Evolutionary conservation across 257 asterid species (phyloP).

Genomic region (Solanum rostratum): DNA sequence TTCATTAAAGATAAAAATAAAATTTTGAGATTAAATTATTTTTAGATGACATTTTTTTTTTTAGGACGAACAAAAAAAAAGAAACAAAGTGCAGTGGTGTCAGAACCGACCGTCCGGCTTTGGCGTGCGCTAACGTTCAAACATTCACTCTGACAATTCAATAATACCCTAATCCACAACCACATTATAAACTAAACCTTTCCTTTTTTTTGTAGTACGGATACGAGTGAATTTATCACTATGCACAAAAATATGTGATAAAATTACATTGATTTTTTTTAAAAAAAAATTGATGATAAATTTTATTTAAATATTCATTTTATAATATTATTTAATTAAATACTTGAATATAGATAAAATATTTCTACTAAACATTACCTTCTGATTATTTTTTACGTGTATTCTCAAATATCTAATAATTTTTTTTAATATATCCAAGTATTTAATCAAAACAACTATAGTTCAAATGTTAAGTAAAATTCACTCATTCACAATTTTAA

Average conservation of each 20-base stretch:
- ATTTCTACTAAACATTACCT: not conserved
- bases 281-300: too few relatives aligned
- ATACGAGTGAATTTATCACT: not conserved
- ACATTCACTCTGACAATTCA: not conserved
- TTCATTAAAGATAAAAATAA: too few relatives aligned
- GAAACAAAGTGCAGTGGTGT: not conserved
- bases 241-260: too few relatives aligned
- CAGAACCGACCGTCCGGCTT: not conserved
- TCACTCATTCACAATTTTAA: not conserved
- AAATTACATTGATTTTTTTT: too few relatives aligned
- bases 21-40: too few relatives aligned
- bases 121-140: not conserved
- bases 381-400: too few relatives aligned
- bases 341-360: not conserved
- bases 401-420: not conserved
- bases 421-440: not conserved
- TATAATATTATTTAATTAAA: not conserved
- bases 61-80: too few relatives aligned
- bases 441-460: not conserved
- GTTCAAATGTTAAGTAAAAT: not conserved
- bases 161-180: not conserved
- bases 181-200: not conserved
- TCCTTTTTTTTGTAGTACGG: not conserved
- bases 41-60: too few relatives aligned
- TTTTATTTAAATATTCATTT: not conserved